Evolutionary conservation across 1,139 yeast species (phyloP).

Genomic region (Kodamaea anthophila): DNA sequence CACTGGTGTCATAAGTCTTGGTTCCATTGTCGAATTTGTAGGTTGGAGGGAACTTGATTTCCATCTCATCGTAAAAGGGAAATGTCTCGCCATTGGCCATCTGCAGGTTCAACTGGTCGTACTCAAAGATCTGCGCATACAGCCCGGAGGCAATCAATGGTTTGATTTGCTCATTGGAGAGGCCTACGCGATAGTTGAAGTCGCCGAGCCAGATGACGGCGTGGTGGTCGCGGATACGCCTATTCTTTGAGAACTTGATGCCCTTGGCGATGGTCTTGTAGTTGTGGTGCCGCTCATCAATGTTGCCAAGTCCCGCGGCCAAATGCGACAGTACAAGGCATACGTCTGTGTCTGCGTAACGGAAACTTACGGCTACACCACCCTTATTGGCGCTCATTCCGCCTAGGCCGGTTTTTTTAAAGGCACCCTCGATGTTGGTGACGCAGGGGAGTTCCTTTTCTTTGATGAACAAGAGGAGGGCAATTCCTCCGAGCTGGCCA

Average conservation of each 20-base stretch:
- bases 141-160: conserved; percentile 44
- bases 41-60: conserved; percentile 77
- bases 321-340: conserved; percentile 55
- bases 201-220: conserved; percentile 92
- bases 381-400: conserved; percentile 85
- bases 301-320: conserved; percentile 82
- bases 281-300: conserved; percentile 80
- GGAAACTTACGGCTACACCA: conserved; percentile 79
- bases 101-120: conserved; percentile 74
- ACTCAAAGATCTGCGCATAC: conserved; percentile 49
- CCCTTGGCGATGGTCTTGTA: conserved; percentile 54
- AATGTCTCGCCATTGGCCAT: conserved; percentile 64
- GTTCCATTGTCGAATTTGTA: conserved; percentile 91
- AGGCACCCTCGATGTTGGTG: conserved; percentile 65
- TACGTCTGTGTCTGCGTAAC: conserved; percentile 48
- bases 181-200: conserved; percentile 73
- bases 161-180: conserved; percentile 62
- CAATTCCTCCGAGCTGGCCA: conserved; percentile 92
- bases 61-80: conserved; percentile 66
- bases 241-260: conserved; percentile 44
- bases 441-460: conserved; percentile 39
- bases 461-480: conserved; percentile 41
- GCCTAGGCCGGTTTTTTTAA: conserved; percentile 85
- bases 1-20: conserved; percentile 59
- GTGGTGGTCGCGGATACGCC: conserved; percentile 65